Evolutionary conservation across 225 moss, liverwort and hornwort genomes (phyloP), one percentile per base, ranked within the genome.

Genomic region (Rhytidiadelphus loreus): DNA sequence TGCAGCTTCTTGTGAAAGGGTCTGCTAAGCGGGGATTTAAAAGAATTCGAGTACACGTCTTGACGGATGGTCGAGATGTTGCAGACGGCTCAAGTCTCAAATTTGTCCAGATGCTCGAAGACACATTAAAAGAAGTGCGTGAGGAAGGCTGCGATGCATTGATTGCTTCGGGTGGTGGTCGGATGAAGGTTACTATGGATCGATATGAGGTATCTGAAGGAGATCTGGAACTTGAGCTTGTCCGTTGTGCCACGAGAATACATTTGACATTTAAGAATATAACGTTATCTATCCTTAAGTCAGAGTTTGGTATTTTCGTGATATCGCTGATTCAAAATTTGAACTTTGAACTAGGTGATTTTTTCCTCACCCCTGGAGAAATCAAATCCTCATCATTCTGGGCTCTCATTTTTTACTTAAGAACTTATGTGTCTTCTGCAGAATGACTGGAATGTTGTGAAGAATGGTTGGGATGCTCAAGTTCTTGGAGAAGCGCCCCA

Each of bases 381-480:
- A 46, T 66, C 28, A 77, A 78, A 46, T 57, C 50, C 25, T 73
- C 84, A 71, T 55, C 82, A 43, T 78, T 32, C 26, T 48, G 87
- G 86, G 63, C 50, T 77, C 62, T 58, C 57, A 57, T 29, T 48
- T 78, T 46, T 16, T 39, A 48, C 68, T 87, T 24, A 18, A n/a
- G 16, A 87, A 63, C 81, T 56, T 41, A 52, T 85, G 21, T 86
- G 35, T 73, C 63, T 55, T n/a, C 25, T 88, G 91, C 93, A 97
- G 98, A 99, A 99, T 89, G 98, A 99, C 86, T 99, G 98, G 98
- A 88, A 85, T 81, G 98, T 99, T 82, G 98, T 99, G 79, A 99
- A 97, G 90, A 95, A 96, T 92, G 98, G 98, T n/a, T 99, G 98
- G 98, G 91, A 99, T 83, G 97, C 98, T 66, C 98, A 99, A 89